A percentile compares a stretch with the other conserved stretches of the same genome.
These are phyloP conservation scores for Microdochium paspali DNA, from an alignment of 2,329 filamentous ascomycete species.

Conservation along the genomic window DNA sequence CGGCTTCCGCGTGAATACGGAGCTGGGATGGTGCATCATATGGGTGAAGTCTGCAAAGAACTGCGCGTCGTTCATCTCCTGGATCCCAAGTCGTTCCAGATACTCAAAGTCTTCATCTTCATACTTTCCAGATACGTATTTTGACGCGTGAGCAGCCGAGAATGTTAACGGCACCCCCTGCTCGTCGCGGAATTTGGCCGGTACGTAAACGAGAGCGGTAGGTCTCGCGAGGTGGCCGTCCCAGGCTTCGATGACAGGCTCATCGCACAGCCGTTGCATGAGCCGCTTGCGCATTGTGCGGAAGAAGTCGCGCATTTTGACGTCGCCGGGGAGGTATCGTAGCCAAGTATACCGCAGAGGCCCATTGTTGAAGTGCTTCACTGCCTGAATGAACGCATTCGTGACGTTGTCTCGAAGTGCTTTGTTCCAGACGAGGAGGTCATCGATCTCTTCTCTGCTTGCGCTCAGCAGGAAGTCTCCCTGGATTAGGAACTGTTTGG, in stretches of 20 bases:
- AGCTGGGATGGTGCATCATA: not conserved
- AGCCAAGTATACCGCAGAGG: not conserved
- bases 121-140: not conserved
- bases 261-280: not conserved
- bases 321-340: not conserved
- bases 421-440: constrained; percentile 1
- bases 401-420: not conserved
- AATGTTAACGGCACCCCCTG: not conserved
- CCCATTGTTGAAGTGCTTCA: not conserved
- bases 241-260: not conserved
- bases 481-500: not conserved
- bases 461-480: constrained; percentile 8
- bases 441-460: not conserved
- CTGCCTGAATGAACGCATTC: not conserved
- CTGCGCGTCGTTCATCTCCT: not conserved
- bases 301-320: not conserved
- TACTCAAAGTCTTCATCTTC: not conserved
- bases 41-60: not conserved
- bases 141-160: not conserved
- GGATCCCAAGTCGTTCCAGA: not conserved
- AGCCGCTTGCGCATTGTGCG: not conserved
- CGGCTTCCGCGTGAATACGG: not conserved
- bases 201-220: not conserved
- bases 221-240: not conserved
- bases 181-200: not conserved